Base-by-base conservation (phyloP, 306 rosid genomes). In the Vigna angularis region DNA sequence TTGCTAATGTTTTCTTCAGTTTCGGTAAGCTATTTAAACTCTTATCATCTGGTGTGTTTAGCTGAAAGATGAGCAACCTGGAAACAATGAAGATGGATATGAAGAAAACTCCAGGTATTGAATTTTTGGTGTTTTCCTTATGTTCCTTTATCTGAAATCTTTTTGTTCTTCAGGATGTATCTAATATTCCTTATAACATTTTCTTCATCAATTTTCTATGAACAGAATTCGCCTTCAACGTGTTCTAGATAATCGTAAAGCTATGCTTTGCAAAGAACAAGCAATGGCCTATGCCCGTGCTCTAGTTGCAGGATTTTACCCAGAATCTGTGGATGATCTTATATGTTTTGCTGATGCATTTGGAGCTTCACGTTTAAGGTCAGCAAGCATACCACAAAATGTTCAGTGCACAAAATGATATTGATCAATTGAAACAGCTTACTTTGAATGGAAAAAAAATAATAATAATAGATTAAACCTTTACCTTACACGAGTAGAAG, bases 261-360 rank as follows among this genome's bases (percentile, higher is more conserved):
- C 95, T 9, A 91, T 93, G 73, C 93, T 96, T 24, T 89, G 83
- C 85, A 96, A 91, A 88, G 99, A 96, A 86, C 99, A 96, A 80
- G 99, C 98, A 2, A 96, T 96, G 99, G 99, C 99, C 57, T 96
- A 93, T 83, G 99, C 99, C 17, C 98, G 99, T 49, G 94, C 99
- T 70, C 85, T 93, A 79, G 99, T 90, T 63, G 90, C 96, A 5
- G 98, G 99, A 86, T 96, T 79, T 80, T 89, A 91, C 59, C 83
- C 88, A 34, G 94, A 93, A 78, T 82, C 89, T 73, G 49, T 96
- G 20, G 97, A 91, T 52, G 96, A 96, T 83, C 99, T 96, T 68
- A 83, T 96, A 73, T 86, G 67, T 73, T 96, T 96, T 71, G 87
- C 97, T 32, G 98, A 96, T 84, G 84, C 98, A 79, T 96, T 93